Evolutionary conservation across 768 basidiomycete species (phyloP).

Genomic region (Termitomyces bulborhizus): DNA sequence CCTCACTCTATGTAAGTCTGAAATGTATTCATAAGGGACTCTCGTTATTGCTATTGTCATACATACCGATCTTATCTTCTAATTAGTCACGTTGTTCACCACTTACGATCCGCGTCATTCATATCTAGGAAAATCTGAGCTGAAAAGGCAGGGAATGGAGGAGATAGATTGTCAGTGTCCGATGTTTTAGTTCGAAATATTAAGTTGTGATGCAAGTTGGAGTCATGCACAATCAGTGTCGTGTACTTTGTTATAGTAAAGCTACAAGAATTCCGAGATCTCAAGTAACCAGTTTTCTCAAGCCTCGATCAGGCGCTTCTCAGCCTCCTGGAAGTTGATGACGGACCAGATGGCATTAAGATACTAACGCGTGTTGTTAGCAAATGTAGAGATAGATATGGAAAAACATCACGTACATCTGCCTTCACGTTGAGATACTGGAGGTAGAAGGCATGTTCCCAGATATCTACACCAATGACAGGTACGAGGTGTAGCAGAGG

Average conservation of each 20-base stretch:
- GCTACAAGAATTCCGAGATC: background rate
- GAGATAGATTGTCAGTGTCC: too few species aligned
- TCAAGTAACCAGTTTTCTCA: background rate
- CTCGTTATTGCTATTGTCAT: too few species aligned
- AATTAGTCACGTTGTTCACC: too few species aligned
- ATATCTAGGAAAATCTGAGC: too few species aligned
- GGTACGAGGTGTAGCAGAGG: constrained; percentile 71
- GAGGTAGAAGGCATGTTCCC: constrained; percentile 96
- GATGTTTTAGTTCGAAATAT: too few species aligned
- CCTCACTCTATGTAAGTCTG: too few species aligned
- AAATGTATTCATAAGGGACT: too few species aligned
- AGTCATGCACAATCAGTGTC: background rate
- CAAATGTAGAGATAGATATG: background rate
- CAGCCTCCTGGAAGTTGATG: constrained; percentile 86
- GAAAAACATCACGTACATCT: constrained; percentile 52
- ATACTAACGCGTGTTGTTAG: constrained; percentile 45
- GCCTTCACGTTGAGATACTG: constrained; percentile 95
- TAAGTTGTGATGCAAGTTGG: background rate
- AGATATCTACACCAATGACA: constrained; percentile 88
- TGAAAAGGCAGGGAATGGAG: too few species aligned
- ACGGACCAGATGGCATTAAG: constrained; percentile 87
- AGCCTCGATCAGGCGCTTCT: constrained; percentile 33
- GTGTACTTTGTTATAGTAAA: background rate
- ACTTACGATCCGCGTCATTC: too few species aligned
- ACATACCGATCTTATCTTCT: too few species aligned